Conservation (phyloP, 1,139 yeast genomes). For the Lipomyces yarrowii region DNA sequence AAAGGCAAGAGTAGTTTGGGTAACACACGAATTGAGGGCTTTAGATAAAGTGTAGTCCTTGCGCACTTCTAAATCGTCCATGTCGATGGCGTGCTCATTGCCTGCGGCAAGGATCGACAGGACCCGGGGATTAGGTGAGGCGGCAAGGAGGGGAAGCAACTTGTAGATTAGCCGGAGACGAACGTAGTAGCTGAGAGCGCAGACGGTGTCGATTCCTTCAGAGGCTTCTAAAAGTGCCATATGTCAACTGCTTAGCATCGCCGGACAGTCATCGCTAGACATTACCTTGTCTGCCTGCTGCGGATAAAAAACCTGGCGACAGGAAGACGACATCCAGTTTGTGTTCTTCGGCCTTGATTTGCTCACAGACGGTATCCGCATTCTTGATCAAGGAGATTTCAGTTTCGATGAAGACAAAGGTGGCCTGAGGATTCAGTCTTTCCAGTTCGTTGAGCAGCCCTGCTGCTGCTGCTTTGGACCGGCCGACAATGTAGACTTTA, state of each 20-base stretch:
- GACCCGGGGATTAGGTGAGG: background rate
- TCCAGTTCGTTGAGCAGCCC: conserved; percentile 34
- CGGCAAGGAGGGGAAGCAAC: background rate
- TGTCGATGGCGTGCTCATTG: background rate
- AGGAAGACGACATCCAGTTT: conserved; percentile 39
- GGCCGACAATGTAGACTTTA: conserved; percentile 40
- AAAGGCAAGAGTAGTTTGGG: background rate
- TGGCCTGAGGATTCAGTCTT: conserved; percentile 36
- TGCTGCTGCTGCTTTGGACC: conserved; percentile 37
- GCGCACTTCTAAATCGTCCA: background rate
- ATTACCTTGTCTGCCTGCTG: background rate
- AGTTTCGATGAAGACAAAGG: conserved; percentile 36
- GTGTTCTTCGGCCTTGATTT: conserved; percentile 35
- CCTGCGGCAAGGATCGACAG: background rate
- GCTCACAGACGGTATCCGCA: conserved; percentile 27
- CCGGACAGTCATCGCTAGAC: no score
- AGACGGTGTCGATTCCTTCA: background rate
- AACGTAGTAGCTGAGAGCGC: background rate
- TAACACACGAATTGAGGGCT: background rate
- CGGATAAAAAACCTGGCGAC: conserved; percentile 33
- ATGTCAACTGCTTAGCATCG: background rate
- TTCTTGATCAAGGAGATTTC: conserved; percentile 33
- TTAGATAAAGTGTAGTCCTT: background rate
- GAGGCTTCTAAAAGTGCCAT: background rate
- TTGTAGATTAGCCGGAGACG: background rate